Conservation (phyloP, 1,284 basidiomycete genomes). For the Trametes sp. region DNA sequence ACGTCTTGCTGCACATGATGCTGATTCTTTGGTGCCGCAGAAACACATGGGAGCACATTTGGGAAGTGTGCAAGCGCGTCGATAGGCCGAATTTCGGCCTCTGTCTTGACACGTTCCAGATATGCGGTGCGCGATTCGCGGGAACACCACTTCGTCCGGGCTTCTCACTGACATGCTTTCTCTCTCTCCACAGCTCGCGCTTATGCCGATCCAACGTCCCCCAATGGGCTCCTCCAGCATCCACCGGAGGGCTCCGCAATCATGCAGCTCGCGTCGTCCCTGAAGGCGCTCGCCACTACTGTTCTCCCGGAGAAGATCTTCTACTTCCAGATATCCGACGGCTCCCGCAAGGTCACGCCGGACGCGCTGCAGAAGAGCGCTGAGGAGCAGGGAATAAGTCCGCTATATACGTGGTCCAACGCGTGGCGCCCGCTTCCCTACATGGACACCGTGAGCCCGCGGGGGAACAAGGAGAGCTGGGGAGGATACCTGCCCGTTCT, state of each 20-base stretch:
- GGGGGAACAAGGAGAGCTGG: constrained; percentile 14
- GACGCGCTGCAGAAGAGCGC: constrained; percentile 33
- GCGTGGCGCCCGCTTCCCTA: constrained; percentile 41
- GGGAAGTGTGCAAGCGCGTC: constrained; percentile 44
- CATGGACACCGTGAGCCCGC: constrained; percentile 32
- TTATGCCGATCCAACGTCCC: constrained; percentile 35
- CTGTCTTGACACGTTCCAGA: constrained; percentile 45
- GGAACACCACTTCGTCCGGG: neutral
- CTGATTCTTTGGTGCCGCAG: constrained; percentile 14
- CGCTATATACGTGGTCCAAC: constrained; percentile 42
- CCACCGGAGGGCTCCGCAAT: constrained; percentile 24
- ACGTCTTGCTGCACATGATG: neutral
- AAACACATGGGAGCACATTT: constrained; percentile 44
- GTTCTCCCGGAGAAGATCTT: constrained; percentile 40
- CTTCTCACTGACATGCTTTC: neutral
- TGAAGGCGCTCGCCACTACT: constrained; percentile 33
- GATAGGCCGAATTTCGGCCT: constrained; percentile 42
- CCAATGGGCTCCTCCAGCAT: constrained; percentile 27
- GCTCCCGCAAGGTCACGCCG: constrained; percentile 31
- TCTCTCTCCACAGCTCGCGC: constrained; percentile 26
- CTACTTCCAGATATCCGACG: constrained; percentile 45
- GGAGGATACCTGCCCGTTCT: constrained; percentile 41
- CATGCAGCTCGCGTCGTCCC: constrained; percentile 29
- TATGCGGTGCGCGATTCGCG: constrained; percentile 31
- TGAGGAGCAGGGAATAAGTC: constrained; percentile 36